A percentile compares a stretch with the other conserved stretches of the same genome.
These are phyloP conservation scores for Saccharomycopsis babjevae DNA, from an alignment of 805 yeast species.

Conservation along the genomic window DNA sequence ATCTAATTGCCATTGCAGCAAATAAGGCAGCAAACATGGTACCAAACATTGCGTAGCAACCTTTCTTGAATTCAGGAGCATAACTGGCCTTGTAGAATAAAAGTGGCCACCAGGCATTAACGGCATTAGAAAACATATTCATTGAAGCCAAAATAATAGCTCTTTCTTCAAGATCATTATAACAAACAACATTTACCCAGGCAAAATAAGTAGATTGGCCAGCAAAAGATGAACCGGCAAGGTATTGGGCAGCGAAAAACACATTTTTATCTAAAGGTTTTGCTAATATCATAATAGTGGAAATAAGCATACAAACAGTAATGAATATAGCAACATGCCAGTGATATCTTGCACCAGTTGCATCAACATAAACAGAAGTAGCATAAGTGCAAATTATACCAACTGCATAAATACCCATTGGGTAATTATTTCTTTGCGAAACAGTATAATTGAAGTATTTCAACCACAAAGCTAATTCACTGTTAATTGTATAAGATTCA, in stretches of 20 bases:
- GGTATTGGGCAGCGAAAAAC: conserved; percentile 45
- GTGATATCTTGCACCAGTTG: conserved; percentile 33
- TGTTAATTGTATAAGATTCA: conserved; percentile 36
- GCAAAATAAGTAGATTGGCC: conserved; percentile 54
- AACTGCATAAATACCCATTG: conserved; percentile 45
- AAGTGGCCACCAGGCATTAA: conserved; percentile 57
- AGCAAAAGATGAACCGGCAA: conserved; percentile 45
- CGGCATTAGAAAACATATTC: conserved; percentile 56
- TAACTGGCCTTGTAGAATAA: conserved; percentile 41
- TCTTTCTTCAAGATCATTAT: conserved; percentile 51
- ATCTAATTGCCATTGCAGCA: conserved; percentile 32
- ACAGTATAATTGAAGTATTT: conserved; percentile 32
- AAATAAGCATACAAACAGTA: conserved; percentile 32
- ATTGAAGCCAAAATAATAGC: conserved; percentile 55
- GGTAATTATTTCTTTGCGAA: conserved; percentile 38
- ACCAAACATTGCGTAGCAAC: conserved; percentile 48
- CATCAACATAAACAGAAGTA: conserved; percentile 36
- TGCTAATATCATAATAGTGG: conserved; percentile 37
- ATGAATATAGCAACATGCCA: conserved; percentile 42
- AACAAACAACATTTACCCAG: conserved; percentile 53
- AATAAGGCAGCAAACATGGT: conserved; percentile 36
- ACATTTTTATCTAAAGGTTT: conserved; percentile 30
- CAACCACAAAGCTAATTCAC: conserved; percentile 40
- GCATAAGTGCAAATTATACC: conserved; percentile 38
- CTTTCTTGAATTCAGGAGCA: conserved; percentile 42